Percentiles rank a stretch among this genome's conserved stretches.
phyloP scores from a whole-genome alignment of 2,329 filamentous ascomycete genomes.

The Thelonectria discophora region DNA sequence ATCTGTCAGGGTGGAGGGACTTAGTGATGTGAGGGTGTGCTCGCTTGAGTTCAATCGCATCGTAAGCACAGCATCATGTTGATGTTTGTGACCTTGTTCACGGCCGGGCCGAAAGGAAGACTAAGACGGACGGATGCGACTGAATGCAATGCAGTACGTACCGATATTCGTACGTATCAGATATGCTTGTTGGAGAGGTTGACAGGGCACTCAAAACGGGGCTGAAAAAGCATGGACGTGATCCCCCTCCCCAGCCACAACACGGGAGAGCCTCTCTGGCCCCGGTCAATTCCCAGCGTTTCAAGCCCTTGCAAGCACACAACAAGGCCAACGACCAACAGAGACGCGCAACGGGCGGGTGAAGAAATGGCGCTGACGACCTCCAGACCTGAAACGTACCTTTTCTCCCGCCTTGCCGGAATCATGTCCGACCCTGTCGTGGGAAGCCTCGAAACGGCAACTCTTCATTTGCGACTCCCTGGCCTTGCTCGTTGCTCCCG shows the following conservation, averaged over 20 bases:
- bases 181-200: slow-evolving; percentile 6
- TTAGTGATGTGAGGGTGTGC: neutral
- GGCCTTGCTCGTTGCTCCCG: no score
- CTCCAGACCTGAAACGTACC: slow-evolving; percentile 27
- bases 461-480: neutral
- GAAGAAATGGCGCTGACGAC: no score
- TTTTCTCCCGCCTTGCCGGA: slow-evolving; percentile 10
- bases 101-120: neutral
- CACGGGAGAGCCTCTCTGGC: slow-evolving; percentile 15
- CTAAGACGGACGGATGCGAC: neutral
- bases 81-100: slow-evolving; percentile 8
- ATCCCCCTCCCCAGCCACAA: slow-evolving; percentile 5
- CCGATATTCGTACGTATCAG: no score
- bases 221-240: slow-evolving; percentile 30
- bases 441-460: slow-evolving; percentile 14
- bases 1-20: slow-evolving; percentile 6
- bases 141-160: no score
- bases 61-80: slow-evolving; percentile 39
- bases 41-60: slow-evolving; percentile 22
- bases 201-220: slow-evolving; percentile 25
- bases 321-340: neutral
- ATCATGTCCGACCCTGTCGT: slow-evolving; percentile 19
- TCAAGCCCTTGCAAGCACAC: slow-evolving; percentile 15
- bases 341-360: no score
- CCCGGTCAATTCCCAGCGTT: no score